These are phyloP conservation scores for Fusarium chuoi DNA, from an alignment of 2,329 filamentous ascomycete genomes.

Conservation along the genomic window DNA sequence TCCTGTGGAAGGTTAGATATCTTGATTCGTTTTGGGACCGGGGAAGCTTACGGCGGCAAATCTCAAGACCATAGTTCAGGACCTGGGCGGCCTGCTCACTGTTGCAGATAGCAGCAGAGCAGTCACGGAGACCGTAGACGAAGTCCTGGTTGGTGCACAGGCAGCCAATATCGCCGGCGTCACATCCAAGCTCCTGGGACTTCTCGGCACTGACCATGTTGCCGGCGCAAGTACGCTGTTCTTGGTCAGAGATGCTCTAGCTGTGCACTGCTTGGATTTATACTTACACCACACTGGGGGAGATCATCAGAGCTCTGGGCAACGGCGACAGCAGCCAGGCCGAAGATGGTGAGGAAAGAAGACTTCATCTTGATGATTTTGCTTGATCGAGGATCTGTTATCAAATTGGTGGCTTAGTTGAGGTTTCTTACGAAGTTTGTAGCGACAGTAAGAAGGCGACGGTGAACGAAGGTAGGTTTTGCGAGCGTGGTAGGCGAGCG, in stretches of 20 bases:
- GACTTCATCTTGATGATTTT: constrained; percentile 62
- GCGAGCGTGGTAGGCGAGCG: background rate
- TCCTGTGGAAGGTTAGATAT: constrained; percentile 38
- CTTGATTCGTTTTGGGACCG: background rate
- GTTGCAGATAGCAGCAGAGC: constrained; percentile 57
- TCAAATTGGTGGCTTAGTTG: constrained; percentile 25
- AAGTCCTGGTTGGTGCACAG: constrained; percentile 61
- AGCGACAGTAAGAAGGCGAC: constrained; percentile 7
- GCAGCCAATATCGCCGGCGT: constrained; percentile 53
- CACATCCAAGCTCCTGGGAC: constrained; percentile 59
- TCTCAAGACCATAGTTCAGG: constrained; percentile 52
- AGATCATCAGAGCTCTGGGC: constrained; percentile 57
- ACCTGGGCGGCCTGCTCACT: constrained; percentile 49
- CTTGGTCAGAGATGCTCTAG: constrained; percentile 16
- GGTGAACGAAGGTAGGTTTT: constrained; percentile 17
- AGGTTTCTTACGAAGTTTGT: constrained; percentile 2
- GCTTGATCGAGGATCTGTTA: constrained; percentile 30
- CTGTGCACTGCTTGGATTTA: background rate
- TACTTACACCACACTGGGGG: constrained; percentile 64
- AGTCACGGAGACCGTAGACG: constrained; percentile 62
- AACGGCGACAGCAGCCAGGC: constrained; percentile 53
- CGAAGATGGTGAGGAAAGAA: constrained; percentile 54
- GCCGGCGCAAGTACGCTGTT: constrained; percentile 60
- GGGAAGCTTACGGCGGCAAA: constrained; percentile 52
- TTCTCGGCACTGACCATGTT: constrained; percentile 60